Percentiles rank a stretch among this genome's conserved stretches.
phyloP scores from a whole-genome alignment of 768 basidiomycete genomes.

The Ramaria sp. region DNA sequence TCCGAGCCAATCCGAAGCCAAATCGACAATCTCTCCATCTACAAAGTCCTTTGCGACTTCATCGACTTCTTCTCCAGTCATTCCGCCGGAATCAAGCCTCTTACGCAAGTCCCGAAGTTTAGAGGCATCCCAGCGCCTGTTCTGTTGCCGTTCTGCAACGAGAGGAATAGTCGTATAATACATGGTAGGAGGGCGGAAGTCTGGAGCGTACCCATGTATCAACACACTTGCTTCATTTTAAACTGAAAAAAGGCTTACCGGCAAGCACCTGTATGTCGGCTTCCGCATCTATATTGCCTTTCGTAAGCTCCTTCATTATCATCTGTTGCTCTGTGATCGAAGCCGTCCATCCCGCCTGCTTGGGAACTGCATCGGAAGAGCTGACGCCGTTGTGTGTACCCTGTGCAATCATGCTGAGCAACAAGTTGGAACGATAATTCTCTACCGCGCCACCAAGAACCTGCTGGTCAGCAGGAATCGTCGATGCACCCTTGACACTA shows the following conservation, averaged over 20 bases:
- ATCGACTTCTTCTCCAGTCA: conserved; percentile 80
- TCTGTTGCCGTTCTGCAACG: conserved; percentile 74
- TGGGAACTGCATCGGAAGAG: conserved; percentile 37
- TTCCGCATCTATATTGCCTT: conserved; percentile 66
- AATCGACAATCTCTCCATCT: conserved; percentile 89
- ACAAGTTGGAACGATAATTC: conserved; percentile 87
- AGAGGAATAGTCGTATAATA: conserved; percentile 95
- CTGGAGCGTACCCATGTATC: conserved; percentile 29
- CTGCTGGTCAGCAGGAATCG: conserved; percentile 89
- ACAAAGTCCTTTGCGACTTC: conserved; percentile 83
- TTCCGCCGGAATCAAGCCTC: conserved; percentile 81
- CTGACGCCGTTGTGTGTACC: conserved; percentile 51
- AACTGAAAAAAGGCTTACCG: conserved; percentile 40
- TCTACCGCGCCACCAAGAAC: conserved; percentile 85
- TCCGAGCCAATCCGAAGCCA: conserved; percentile 96
- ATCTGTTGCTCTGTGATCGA: conserved; percentile 91
- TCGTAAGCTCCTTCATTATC: conserved; percentile 89
- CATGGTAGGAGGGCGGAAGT: conserved; percentile 85
- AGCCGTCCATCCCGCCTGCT: conserved; percentile 56
- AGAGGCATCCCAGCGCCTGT: conserved; percentile 87
- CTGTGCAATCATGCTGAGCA: conserved; percentile 79
- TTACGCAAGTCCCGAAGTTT: conserved; percentile 92
- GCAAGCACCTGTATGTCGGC: conserved; percentile 76
- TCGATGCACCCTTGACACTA: conserved; percentile 83
- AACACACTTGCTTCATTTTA: not conserved